Base-by-base conservation (phyloP, 495 filamentous ascomycete species). In the Aspergillus biplanus region DNA sequence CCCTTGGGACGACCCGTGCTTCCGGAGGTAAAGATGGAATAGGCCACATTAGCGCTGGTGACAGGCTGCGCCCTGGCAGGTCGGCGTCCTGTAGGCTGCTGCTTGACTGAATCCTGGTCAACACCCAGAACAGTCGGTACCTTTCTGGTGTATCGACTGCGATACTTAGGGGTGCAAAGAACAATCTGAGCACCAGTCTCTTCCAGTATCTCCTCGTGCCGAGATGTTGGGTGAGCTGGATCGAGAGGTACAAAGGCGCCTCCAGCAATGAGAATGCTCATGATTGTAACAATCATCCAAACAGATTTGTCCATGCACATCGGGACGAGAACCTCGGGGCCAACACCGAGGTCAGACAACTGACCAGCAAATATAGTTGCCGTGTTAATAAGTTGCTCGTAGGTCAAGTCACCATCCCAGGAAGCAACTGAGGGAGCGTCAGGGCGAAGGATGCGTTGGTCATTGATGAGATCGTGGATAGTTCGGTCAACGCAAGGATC, bases 201-300 rank as follows among this genome's bases (percentile, higher is more conserved):
- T 5, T 63, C 69, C 4, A 80, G 50, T n/a, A 80, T 80, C 39
- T 80, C 78, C 47, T 75, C 69, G 39, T 80, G 78, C 33, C 79
- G 68, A 6, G 75, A 63, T 54, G 77, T 74, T 2, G 89, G 87
- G 52, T 87, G 80, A 0, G 77, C 73, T 8, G 84, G 82, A 68
- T 90, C 87, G 3, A 91, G 68, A 1, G 81, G 81, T 21, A 89
- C 80, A 68, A 85, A 85, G 0, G 80, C 85, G 49, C 82, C 83
- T 7, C 86, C 86, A 42, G 85, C 84, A 56, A 84, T 85, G 13
- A 85, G 64, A 21, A 87, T 74, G 49, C 78, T 82, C 6, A 84
- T 72, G 7, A 85, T 77, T 0, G 78, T 75, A 7, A 89, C 75
- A 21, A 85, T 69, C 1, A 81, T 79, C 80, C 80, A 87, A 1